Percentiles rank a stretch among this genome's conserved stretches.
Conservation (phyloP, 2,329 filamentous ascomycete species). For the Acephala macrosclerotiorum region DNA sequence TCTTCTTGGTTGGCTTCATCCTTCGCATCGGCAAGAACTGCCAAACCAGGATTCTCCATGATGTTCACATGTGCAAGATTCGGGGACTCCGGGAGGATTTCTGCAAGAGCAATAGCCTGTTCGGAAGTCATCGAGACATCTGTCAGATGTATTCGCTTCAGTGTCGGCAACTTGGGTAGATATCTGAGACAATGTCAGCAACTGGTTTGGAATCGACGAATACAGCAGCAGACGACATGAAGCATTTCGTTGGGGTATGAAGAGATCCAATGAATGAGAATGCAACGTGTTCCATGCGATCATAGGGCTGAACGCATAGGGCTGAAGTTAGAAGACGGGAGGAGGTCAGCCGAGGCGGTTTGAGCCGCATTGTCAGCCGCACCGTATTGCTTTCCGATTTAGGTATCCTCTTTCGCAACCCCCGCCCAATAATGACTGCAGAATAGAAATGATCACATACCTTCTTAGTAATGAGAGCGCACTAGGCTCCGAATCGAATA, state of each 20-base stretch:
- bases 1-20: slow-evolving; percentile 88
- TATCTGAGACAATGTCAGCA: slow-evolving; percentile 57
- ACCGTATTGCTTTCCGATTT: slow-evolving; percentile 7
- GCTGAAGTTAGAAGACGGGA: slow-evolving; percentile 25
- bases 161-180: slow-evolving; percentile 76
- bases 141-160: slow-evolving; percentile 87
- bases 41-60: slow-evolving; percentile 79
- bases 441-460: slow-evolving; percentile 50
- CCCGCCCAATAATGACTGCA: slow-evolving; percentile 12
- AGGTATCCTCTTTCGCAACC: slow-evolving; percentile 13
- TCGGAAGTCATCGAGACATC: slow-evolving; percentile 86
- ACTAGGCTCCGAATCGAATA: slow-evolving; percentile 79
- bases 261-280: neutral
- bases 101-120: slow-evolving; percentile 89
- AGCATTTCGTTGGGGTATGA: neutral
- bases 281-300: neutral
- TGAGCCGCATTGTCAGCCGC: slow-evolving; percentile 35
- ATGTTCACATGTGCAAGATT: slow-evolving; percentile 87
- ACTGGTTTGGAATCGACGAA: neutral
- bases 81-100: slow-evolving; percentile 85
- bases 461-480: slow-evolving; percentile 78
- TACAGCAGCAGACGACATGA: neutral
- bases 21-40: slow-evolving; percentile 74
- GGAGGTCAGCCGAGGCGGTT: slow-evolving; percentile 23
- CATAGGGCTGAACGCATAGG: slow-evolving; percentile 24